These are phyloP conservation scores for Cytidiella melzeri DNA, from an alignment of 768 basidiomycete genomes.

Conservation along the genomic window DNA sequence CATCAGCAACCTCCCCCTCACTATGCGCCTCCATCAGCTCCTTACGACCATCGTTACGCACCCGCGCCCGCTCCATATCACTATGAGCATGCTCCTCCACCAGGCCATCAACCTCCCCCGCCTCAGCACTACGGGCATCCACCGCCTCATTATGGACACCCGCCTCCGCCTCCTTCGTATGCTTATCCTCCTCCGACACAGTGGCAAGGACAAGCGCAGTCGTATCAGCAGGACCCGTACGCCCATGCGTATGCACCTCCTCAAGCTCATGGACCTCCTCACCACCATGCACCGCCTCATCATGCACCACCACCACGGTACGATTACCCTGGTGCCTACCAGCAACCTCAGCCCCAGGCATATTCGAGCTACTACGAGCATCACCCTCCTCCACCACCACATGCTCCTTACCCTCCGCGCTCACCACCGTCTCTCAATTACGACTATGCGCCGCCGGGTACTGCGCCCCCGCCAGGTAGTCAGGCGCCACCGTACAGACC, in stretches of 20 bases:
- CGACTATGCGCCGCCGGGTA: slow-evolving; percentile 1
- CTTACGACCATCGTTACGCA: slow-evolving; percentile 3
- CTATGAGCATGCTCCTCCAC: slow-evolving; percentile 12
- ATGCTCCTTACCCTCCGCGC: background rate
- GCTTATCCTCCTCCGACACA: slow-evolving; percentile 3
- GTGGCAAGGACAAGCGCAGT: background rate
- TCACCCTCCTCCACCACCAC: background rate
- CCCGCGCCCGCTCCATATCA: slow-evolving; percentile 1
- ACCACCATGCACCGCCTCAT: slow-evolving; percentile 8
- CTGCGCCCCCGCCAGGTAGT: slow-evolving; percentile 15
- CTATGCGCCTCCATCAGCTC: slow-evolving; percentile 11
- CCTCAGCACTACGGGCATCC: slow-evolving; percentile 17
- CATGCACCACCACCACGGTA: slow-evolving; percentile 11
- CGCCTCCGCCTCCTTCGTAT: slow-evolving; percentile 3
- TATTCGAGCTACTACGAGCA: background rate
- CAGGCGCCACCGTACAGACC: slow-evolving; percentile 11
- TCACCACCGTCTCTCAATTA: slow-evolving; percentile 1
- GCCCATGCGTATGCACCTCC: slow-evolving; percentile 13
- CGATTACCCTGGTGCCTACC: slow-evolving; percentile 6
- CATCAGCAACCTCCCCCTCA: slow-evolving; percentile 15
- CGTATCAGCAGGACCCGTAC: slow-evolving; percentile 4
- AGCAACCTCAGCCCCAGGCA: slow-evolving; percentile 3
- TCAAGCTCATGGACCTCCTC: slow-evolving; percentile 13
- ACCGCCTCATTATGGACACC: slow-evolving; percentile 8
- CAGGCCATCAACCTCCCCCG: slow-evolving; percentile 8